These are phyloP conservation scores for Pseudocercospora cruenta DNA, from an alignment of 2,329 filamentous ascomycete species.

Conservation along the genomic window DNA sequence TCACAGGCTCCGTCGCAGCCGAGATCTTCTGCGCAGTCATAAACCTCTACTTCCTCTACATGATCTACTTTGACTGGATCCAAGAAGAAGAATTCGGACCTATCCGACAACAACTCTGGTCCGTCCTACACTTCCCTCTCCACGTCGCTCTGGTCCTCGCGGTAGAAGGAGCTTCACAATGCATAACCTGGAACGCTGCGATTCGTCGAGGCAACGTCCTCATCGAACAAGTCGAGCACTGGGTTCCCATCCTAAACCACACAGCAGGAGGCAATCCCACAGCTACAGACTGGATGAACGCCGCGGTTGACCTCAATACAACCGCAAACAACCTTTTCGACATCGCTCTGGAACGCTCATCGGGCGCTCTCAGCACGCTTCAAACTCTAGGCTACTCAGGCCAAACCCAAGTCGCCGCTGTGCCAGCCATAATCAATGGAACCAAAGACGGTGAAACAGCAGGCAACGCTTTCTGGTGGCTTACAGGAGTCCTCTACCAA, in stretches of 20 bases:
- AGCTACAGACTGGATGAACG: background rate
- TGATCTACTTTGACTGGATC: conserved; percentile 33
- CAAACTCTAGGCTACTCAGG: conserved; percentile 10
- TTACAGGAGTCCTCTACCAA: conserved; percentile 13
- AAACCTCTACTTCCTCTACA: conserved; percentile 38
- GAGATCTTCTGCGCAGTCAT: conserved; percentile 40
- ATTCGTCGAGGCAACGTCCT: conserved; percentile 17
- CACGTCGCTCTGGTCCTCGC: conserved; percentile 26
- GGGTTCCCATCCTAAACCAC: background rate
- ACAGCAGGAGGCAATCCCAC: background rate
- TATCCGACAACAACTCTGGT: conserved; percentile 33
- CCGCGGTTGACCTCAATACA: conserved; percentile 8
- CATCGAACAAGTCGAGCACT: conserved; percentile 1
- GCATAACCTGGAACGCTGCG: conserved; percentile 39
- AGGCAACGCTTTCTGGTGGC: conserved; percentile 19
- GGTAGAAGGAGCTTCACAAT: conserved; percentile 35
- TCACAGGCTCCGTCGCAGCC: conserved; percentile 34
- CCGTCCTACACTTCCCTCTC: conserved; percentile 33
- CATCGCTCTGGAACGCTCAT: conserved; percentile 6
- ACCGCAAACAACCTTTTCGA: conserved; percentile 12
- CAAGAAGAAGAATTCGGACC: conserved; percentile 30
- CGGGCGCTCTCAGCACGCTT: conserved; percentile 1
- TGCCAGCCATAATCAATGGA: conserved; percentile 19
- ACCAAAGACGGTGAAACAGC: conserved; percentile 1
- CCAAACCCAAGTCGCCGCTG: conserved; percentile 8